Evolutionary conservation across 1,139 yeast species (phyloP), one percentile per base, ranked within the genome.

Genomic region (Taphrina communis): DNA sequence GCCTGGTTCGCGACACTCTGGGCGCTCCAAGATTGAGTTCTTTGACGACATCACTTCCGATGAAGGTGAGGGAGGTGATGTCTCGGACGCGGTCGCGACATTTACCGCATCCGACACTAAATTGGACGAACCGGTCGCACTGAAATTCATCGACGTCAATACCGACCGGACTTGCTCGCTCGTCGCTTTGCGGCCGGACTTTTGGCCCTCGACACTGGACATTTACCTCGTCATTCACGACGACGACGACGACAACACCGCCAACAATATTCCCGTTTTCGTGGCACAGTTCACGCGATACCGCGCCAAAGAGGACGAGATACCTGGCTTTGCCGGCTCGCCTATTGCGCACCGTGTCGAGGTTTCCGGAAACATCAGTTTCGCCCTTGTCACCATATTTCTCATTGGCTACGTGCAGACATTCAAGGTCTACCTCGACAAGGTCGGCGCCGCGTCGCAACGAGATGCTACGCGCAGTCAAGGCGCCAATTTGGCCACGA

Each of bases 371-470:
- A 50, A 50, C 53, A 25, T 50, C 36, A 50, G 53, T 50, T 50
- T 50, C 36, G 53, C 53, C 12, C 53, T 50, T 35, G 36, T 50
- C 36, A 50, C 36, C 36, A 50, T 50, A 38, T 50, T 50, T 50
- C n/a, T 50, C n/a, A 21, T 50, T 25, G 53, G 53, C 14, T 25
- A 50, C 53, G n/a, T 50, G n/a, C 53, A 50, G 53, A 50, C 53
- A 8, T 50, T 50, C n/a, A 11, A 21, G 11, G n/a, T 25, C 53
- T 50, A 21, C n/a, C 11, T 50, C 36, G 36, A 9, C 12, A 50
- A 50, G 21, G 9, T 50, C 12, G 51, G 25, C 19, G 53, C 53
- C 42, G 42, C 42, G 42, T 14, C 11, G 14, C 14, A 9, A 9
- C 14, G 14, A 9, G 14, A 9, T 9, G 11, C 42, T 14, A 11